Evolutionary conservation across 2,329 filamentous ascomycete species (phyloP), one percentile per base, ranked within the genome.

Genomic region (Xylariaceae sp.): DNA sequence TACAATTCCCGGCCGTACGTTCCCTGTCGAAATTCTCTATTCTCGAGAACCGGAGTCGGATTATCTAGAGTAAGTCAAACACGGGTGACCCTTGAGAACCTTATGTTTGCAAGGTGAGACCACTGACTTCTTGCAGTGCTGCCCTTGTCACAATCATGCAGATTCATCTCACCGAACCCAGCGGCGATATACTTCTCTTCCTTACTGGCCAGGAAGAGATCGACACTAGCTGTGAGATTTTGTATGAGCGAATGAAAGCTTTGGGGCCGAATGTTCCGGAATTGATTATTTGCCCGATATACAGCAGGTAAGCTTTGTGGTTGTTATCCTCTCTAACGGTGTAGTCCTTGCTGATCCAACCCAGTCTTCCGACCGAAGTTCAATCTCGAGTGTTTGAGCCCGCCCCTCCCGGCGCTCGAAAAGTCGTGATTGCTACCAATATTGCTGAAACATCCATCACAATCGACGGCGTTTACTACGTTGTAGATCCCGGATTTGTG

Each of bases 361-460:
- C 15, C 1, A 89, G 90, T 0, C 79, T 99, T 22, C 94, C 94
- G 0, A 91, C 86, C 57, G 95, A 99, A 70, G 92, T 95, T 77
- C 92, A 96, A 67, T 94, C 87, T 63, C 83, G 83, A 53, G 96
- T 99, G 58, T 99, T 99, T 67, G 94, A 99, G 29, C 92, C 92
- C 2, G 89, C 94, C 0, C 90, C 92, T 0, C 79, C 86, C 0
- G 92, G 92, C 15, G 85, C 83, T 50, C 82, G 94, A 52, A 99
- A 99, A 71, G 91, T 97, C 1, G 90, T 99, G 55, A 95, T 99
- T 67, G 94, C 94, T 2, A 99, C 94, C 34, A 99, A 99, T 64
- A 99, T 99, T 66, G 94, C 94, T 0, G 94, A 99, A 68, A 99
- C 94, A 0, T 96, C 90, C 51, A 94, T 99, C 67, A 99, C 94